Evolutionary conservation across 2,329 filamentous ascomycete species (phyloP).

Genomic region (Triangularia setosa): DNA sequence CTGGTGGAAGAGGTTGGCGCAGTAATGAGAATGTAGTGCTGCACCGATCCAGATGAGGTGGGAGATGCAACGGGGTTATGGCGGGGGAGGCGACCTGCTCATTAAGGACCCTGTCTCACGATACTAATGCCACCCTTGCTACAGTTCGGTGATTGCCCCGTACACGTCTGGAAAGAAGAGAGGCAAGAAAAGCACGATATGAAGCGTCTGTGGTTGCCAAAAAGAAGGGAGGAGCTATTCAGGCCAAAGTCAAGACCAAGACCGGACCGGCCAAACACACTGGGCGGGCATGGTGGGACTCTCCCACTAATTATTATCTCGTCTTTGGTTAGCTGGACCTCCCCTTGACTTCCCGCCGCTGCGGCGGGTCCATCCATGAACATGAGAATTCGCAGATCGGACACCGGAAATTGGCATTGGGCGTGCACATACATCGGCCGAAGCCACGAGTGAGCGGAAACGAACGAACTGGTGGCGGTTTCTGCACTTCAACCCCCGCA

Average conservation of each 20-base stretch:
- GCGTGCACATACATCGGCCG: neutral
- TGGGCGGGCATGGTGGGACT: neutral
- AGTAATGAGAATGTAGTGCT: neutral
- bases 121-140: neutral
- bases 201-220: neutral
- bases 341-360: neutral
- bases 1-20: neutral
- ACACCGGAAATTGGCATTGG: neutral
- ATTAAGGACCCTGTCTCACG: neutral
- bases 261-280: neutral
- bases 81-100: neutral
- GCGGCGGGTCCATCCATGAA: neutral
- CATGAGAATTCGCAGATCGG: neutral
- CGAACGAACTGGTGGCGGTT: neutral
- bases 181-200: neutral
- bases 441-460: neutral
- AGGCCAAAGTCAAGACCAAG: neutral
- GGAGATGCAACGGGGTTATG: neutral
- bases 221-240: neutral
- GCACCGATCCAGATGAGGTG: neutral
- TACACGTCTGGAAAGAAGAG: neutral
- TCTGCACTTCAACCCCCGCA: neutral
- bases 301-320: neutral
- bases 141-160: neutral
- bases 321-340: neutral